A percentile compares a stretch with the other conserved stretches of the same genome.
Conservation (phyloP, 1,139 yeast genomes). For the Geotrichum histeridarum region DNA sequence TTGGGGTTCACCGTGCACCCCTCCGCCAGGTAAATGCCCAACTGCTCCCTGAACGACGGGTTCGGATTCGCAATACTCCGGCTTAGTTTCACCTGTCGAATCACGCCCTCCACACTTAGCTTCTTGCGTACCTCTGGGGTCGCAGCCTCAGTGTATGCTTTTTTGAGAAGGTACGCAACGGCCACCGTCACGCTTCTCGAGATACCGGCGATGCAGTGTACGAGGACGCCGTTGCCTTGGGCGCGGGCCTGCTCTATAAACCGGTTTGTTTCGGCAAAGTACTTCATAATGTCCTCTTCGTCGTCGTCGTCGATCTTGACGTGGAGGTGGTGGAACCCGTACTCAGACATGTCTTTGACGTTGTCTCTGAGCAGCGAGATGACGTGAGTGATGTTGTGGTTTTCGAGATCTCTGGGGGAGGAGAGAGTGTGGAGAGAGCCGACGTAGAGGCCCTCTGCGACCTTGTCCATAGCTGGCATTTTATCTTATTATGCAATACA, state of each 20-base stretch:
- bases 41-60: constrained; percentile 66
- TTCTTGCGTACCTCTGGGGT: constrained; percentile 30
- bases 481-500: not conserved
- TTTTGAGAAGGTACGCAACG: constrained; percentile 70
- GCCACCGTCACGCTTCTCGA: constrained; percentile 73
- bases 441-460: constrained; percentile 33
- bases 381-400: constrained; percentile 53
- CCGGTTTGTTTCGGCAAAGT: constrained; percentile 53
- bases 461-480: constrained; percentile 31
- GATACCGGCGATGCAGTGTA: constrained; percentile 69
- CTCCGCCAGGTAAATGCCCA: constrained; percentile 53
- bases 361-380: constrained; percentile 63
- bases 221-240: constrained; percentile 33
- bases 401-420: constrained; percentile 28
- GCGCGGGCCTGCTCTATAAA: constrained; percentile 64
- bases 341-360: constrained; percentile 32
- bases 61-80: constrained; percentile 66
- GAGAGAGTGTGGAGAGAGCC: constrained; percentile 35
- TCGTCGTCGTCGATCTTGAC: constrained; percentile 63
- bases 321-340: constrained; percentile 50
- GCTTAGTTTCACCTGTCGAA: constrained; percentile 65
- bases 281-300: constrained; percentile 57
- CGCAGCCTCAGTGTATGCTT: not conserved
- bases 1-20: constrained; percentile 41
- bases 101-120: constrained; percentile 60